Evolutionary conservation across 192 early-diverging fungal species (phyloP), one percentile per base, ranked within the genome.

Genomic region (Jimgerdemannia flammicorona): DNA sequence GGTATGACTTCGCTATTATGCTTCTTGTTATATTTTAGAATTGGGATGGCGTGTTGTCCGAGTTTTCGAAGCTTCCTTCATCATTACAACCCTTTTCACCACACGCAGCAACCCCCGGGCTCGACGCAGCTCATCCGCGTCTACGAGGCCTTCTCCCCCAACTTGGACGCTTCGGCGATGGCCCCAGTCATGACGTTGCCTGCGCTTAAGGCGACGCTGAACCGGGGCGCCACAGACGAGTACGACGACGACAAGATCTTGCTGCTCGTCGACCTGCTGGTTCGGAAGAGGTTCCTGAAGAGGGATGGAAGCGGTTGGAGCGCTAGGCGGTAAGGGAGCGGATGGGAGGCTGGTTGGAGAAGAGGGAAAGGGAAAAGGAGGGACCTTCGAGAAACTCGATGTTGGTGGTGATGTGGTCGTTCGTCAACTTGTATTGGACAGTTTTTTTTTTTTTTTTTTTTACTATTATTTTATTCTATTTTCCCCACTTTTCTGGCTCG

Each of bases 281-380:
- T 70, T 39, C 69, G 70, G 44, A 76, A 76, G 71, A 68, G 39
- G 17, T 76, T 76, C 41, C 39, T 76, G 39, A 76, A 71, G 59
- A 49, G 54, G 3, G 75, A 70, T 66, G 69, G 70, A 29, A 18
- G 70, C 19, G 69, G 74, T 39, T 44, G 70, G 44, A 59, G 49
- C 14, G 6, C 14, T 6, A 6, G 49, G 49, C 49, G 49, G 49
- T 59, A 2, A 59, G 29, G 29, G 29, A 29, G 29, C 29, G 29
- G 29, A 29, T 29, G 29, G 29, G 29, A 29, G 29, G 29, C 29
- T 29, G 29, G 29, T 29, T 29, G 29, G 29, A 29, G 29, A 29
- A 1, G 29, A 29, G 29, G 29, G 29, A 29, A 29, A 29, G 29
- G 29, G 29, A 29, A 29, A 0, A 29, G 1, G 29, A 29, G 0